Evolutionary conservation across 1,284 basidiomycete species (phyloP).

Genomic region (Cutaneotrichosporon sp.): DNA sequence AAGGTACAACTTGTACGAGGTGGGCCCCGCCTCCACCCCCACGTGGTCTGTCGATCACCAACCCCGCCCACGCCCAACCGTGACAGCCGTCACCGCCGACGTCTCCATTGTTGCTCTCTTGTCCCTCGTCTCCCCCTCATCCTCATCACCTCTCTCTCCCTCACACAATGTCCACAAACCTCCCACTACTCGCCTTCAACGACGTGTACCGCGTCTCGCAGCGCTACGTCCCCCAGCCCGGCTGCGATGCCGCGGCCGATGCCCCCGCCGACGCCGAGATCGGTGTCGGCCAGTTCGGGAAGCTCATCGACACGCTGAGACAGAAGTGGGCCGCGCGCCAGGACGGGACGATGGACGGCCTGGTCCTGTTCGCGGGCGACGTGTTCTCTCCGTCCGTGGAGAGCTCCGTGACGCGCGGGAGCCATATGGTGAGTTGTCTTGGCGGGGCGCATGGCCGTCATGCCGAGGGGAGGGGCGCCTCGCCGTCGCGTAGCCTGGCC

Average conservation of each 20-base stretch:
- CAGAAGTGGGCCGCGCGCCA: slow-evolving; percentile 38
- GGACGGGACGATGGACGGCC: slow-evolving; percentile 62
- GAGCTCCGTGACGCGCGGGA: slow-evolving; percentile 83
- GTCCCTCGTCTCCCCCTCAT: neutral
- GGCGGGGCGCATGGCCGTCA: neutral
- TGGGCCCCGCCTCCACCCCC: neutral
- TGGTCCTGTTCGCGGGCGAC: slow-evolving; percentile 86
- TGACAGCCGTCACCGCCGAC: too few relatives aligned
- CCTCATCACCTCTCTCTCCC: neutral
- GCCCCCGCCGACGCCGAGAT: slow-evolving; percentile 38
- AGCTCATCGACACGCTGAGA: slow-evolving; percentile 44
- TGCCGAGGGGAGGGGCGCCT: too few relatives aligned
- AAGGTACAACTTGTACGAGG: too few relatives aligned
- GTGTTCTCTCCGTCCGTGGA: slow-evolving; percentile 83
- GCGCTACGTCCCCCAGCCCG: slow-evolving; percentile 53
- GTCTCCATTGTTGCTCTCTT: neutral
- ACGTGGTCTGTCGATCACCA: neutral
- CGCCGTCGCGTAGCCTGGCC: too few relatives aligned
- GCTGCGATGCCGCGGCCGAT: slow-evolving; percentile 17
- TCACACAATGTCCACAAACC: slow-evolving; percentile 22
- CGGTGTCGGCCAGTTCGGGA: slow-evolving; percentile 56
- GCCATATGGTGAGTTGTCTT: slow-evolving; percentile 76
- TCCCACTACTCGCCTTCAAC: slow-evolving; percentile 53
- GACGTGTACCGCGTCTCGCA: slow-evolving; percentile 62
- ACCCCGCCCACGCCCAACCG: too few relatives aligned